phyloP scores from a whole-genome alignment of 2,329 filamentous ascomycete species.

The Rutstroemia sp. region DNA sequence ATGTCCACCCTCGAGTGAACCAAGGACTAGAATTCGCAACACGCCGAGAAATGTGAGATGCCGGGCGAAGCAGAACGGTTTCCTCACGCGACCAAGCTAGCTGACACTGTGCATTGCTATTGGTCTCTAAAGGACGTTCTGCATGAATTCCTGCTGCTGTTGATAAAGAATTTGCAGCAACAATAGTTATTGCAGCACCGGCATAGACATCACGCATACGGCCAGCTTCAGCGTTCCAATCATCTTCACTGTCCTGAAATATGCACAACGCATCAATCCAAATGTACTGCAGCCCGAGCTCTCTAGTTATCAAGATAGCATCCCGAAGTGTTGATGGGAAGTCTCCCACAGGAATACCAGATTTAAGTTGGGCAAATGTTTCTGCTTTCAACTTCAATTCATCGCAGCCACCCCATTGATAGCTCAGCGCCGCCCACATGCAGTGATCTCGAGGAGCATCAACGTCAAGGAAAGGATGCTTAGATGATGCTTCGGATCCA shows the following conservation, averaged over 20 bases:
- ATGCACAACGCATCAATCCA: slow-evolving; percentile 9
- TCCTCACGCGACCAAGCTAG: background rate
- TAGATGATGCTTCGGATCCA: background rate
- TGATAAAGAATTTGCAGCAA: slow-evolving; percentile 4
- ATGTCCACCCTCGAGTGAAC: slow-evolving; percentile 7
- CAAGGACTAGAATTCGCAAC: slow-evolving; percentile 4
- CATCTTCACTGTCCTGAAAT: slow-evolving; percentile 5
- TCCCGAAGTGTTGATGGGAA: slow-evolving; percentile 4
- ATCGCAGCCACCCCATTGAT: slow-evolving; percentile 3
- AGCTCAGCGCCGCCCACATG: slow-evolving; percentile 4
- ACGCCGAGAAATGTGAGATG: slow-evolving; percentile 4
- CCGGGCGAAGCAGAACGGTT: background rate
- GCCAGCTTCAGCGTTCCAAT: slow-evolving; percentile 1
- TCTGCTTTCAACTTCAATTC: background rate
- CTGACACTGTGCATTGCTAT: background rate
- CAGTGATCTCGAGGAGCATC: background rate
- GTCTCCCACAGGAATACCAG: background rate
- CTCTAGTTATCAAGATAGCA: background rate
- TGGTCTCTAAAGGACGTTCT: background rate
- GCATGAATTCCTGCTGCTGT: slow-evolving; percentile 4
- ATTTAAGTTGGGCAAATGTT: slow-evolving; percentile 1
- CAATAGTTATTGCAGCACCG: slow-evolving; percentile 1
- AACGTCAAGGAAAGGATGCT: background rate
- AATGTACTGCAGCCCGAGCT: slow-evolving; percentile 1
- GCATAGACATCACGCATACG: slow-evolving; percentile 7